phyloP scores from a whole-genome alignment of 768 basidiomycete genomes.

The Tremella mesenterica region DNA sequence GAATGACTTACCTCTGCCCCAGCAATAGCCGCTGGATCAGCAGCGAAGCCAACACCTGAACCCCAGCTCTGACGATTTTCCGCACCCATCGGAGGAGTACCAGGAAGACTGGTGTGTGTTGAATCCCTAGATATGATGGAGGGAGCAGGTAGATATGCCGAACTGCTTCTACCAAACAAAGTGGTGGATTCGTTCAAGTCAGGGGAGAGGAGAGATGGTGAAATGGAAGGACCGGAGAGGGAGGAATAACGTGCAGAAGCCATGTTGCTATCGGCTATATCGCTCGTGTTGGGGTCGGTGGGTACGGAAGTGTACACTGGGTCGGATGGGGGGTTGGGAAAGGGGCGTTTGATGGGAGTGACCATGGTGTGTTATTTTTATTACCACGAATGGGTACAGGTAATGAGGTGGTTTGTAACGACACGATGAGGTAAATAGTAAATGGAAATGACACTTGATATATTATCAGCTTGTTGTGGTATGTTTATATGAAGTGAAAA shows the following conservation, averaged over 20 bases:
- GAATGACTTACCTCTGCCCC: conserved; percentile 19
- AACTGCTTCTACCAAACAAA: conserved; percentile 8
- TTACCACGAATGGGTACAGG: not conserved
- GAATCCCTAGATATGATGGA: conserved; percentile 34
- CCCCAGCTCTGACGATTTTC: conserved; percentile 27
- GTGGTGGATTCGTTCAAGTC: not conserved
- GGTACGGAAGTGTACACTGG: conserved; percentile 3
- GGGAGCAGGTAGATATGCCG: conserved; percentile 26
- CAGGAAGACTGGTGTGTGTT: conserved; percentile 19
- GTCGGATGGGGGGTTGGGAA: not conserved
- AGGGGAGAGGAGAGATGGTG: not conserved
- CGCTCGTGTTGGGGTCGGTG: not conserved
- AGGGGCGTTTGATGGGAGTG: conserved; percentile 2
- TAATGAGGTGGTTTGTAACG: not conserved
- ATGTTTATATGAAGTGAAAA: too few relatives aligned
- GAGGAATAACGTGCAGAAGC: not conserved
- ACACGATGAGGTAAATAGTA: too few relatives aligned
- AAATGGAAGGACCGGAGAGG: not conserved
- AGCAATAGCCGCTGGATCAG: conserved; percentile 19
- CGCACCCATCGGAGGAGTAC: conserved; percentile 19
- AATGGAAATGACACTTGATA: too few relatives aligned
- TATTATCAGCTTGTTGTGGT: too few relatives aligned
- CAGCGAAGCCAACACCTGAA: conserved; percentile 24
- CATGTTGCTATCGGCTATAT: not conserved
- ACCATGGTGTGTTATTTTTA: conserved; percentile 6